Evolutionary conservation across 192 early-diverging fungal genomes (phyloP), one percentile per base, ranked within the genome.

Genomic region (Backusella tarrabulga): DNA sequence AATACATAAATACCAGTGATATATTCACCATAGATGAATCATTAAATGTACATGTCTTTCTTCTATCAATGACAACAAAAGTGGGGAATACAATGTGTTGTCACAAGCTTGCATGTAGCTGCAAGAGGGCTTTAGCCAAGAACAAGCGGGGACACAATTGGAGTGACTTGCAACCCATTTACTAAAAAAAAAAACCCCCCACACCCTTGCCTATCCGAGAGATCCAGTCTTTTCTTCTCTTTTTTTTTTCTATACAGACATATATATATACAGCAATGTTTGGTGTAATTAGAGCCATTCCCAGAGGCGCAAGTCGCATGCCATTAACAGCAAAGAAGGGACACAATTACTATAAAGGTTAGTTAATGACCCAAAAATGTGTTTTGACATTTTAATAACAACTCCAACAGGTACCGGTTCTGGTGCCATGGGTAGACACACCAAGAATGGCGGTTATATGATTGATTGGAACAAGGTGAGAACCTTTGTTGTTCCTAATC

Each of bases 341-440:
- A 35, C 88, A 86, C 60, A 90, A 90, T 60, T 85, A 80, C 74
- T 90, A 89, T 75, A 90, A 90, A 83, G 89, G 89, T 87, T 80
- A 38, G 4, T 0, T 34, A 44, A 46, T 15, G 0, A 2, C 38
- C 1, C 38, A 32, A 32, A 32, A 32, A 32, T 38, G 8, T 12
- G 2, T 3, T 19, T 6, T 50, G 46, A n/a, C 46, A 7, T 50
- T 19, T 19, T 50, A 19, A 19, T 14, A 44, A 44, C 9, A 44
- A 44, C 9, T 14, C 34, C 17, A 19, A 36, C 54, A 89, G 88
- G 88, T 80, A 90, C 89, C 46, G 85, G 89, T 34, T 82, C 85
- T 36, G 89, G 89, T 81, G 82, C 89, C 36, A 90, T 89, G 89
- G 89, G 89, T 83, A 79, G 85, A 44, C 89, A 90, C 34, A 90